A percentile compares a stretch with the other conserved stretches of the same genome.
These are phyloP conservation scores for Penicillium ucsense DNA, from an alignment of 495 filamentous ascomycete species.

Conservation along the genomic window DNA sequence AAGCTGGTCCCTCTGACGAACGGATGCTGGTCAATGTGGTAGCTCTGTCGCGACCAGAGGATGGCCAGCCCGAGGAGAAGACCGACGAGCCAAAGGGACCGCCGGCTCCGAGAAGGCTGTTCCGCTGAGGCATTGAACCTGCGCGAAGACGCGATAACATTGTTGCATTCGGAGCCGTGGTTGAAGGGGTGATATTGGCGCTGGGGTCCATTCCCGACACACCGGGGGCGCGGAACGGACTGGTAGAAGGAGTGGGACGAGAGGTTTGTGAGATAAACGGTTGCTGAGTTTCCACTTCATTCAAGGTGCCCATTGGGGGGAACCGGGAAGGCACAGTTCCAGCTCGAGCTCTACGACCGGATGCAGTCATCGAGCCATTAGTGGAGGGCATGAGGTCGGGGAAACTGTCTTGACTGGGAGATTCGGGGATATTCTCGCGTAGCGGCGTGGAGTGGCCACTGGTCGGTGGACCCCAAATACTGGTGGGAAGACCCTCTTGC, in stretches of 20 bases:
- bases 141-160: conserved; percentile 81
- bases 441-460: conserved; percentile 93
- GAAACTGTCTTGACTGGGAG: conserved; percentile 88
- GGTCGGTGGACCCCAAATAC: conserved; percentile 90
- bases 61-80: conserved; percentile 79
- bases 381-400: conserved; percentile 72
- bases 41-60: conserved; percentile 57
- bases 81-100: conserved; percentile 82
- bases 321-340: conserved; percentile 96
- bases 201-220: conserved; percentile 57
- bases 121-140: conserved; percentile 89
- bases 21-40: conserved; percentile 79
- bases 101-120: conserved; percentile 48
- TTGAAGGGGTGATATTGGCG: conserved; percentile 36
- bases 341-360: conserved; percentile 70
- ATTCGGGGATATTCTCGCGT: conserved; percentile 94
- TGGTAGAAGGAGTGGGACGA: conserved; percentile 81
- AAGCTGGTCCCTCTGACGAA: conserved; percentile 82
- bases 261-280: conserved; percentile 70
- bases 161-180: conserved; percentile 47
- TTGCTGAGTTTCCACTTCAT: conserved; percentile 50
- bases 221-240: conserved; percentile 75
- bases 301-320: conserved; percentile 56
- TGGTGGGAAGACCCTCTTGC: conserved; percentile 80
- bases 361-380: conserved; percentile 45